Evolutionary conservation across 2,329 filamentous ascomycete genomes (phyloP).

Genomic region (Daldinia sp.): DNA sequence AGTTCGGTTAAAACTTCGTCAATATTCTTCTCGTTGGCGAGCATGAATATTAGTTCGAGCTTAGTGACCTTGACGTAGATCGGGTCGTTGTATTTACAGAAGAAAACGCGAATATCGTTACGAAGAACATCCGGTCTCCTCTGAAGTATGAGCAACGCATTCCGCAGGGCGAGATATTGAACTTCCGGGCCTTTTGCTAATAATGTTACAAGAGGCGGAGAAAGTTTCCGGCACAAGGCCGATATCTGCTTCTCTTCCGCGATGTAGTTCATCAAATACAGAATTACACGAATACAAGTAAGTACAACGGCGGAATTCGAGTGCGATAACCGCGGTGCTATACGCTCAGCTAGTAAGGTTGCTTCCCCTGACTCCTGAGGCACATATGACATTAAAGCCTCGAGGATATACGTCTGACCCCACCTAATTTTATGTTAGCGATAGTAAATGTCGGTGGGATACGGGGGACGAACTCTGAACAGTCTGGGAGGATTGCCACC

Average conservation of each 20-base stretch:
- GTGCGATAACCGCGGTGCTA: conserved; percentile 94
- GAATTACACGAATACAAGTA: conserved; percentile 93
- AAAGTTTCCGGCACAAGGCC: conserved; percentile 88
- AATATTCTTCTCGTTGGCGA: conserved; percentile 94
- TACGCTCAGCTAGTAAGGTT: conserved; percentile 87
- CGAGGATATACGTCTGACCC: conserved; percentile 98
- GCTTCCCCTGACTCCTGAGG: conserved; percentile 91
- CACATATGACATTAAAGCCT: conserved; percentile 97
- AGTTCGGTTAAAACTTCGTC: conserved; percentile 93
- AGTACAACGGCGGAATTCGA: conserved; percentile 96
- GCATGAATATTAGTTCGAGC: conserved; percentile 98
- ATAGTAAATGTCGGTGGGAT: background rate
- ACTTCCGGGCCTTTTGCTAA: conserved; percentile 97
- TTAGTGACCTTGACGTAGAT: conserved; percentile 99
- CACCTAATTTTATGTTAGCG: conserved; percentile 65
- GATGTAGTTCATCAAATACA: conserved; percentile 99
- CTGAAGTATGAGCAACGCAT: conserved; percentile 92
- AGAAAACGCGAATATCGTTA: conserved; percentile 98
- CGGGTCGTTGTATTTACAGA: conserved; percentile 99
- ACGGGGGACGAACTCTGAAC: conserved; percentile 79
- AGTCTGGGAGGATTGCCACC: conserved; percentile 94
- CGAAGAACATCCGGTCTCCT: conserved; percentile 89
- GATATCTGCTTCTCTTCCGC: conserved; percentile 88
- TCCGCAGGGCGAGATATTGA: conserved; percentile 94
- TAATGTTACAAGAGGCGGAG: conserved; percentile 91